Base-by-base conservation (phyloP, 352 stramenopile species). In the Phytophthora cactorum region DNA sequence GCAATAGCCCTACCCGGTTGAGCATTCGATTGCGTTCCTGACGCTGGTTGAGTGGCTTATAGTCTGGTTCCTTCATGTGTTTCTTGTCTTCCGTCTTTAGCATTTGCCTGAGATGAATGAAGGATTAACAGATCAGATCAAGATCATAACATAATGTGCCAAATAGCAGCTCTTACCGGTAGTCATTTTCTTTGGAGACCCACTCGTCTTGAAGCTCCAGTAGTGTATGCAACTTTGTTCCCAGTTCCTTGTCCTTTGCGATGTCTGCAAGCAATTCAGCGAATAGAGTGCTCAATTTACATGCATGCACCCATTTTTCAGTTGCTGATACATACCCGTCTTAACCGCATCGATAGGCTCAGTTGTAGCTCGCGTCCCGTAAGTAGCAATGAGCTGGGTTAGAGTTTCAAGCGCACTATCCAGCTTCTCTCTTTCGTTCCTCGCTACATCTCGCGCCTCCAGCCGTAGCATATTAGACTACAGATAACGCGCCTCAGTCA, bases 61-160 rank as follows among this genome's bases (percentile, higher is more conserved):
- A 93, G 46, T 96, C 88, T 17, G 59, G 46, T 52, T 92, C 84
- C 44, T 90, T 88, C 74, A 96, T 77, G 62, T 89, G 66, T 50
- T 96, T 96, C 63, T 96, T 96, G 73, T 96, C 88, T 61, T 96
- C 88, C 0, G 85, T 93, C 72, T 96, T 96, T 15, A 96, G 81
- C 85, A 96, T 91, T 83, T 92, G 86, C 11, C 86, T 95, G 38
- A 3, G n/a, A 47, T 27, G 22, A 47, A 25, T 22, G 22, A 22
- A 22, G 22, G 22, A 22, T 22, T 22, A 22, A 22, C 22, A 22
- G 22, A 22, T 22, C 22, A 22, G 22, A 22, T 22, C 22, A 22
- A 22, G 22, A 22, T 22, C 22, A 22, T 22, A 22, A 22, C 22
- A 22, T 22, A 22, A 22, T 22, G 22, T 22, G 22, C 22, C 22